Base-by-base conservation (phyloP, 1,284 basidiomycete genomes). In the Amylostereum areolatum region DNA sequence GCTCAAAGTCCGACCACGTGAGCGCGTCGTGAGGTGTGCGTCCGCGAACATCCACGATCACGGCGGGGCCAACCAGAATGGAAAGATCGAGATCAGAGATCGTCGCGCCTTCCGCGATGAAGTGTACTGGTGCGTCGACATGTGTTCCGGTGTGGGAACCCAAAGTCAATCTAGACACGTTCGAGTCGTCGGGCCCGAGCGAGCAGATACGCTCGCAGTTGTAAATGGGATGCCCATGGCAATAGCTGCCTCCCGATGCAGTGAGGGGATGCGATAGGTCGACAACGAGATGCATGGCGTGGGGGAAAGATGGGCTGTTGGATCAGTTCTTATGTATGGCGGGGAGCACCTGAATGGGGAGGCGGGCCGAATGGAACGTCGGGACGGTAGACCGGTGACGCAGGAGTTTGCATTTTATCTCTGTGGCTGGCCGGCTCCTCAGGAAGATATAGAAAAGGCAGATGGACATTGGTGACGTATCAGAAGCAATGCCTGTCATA, bases 101-200 rank as follows among this genome's bases (percentile, higher is more conserved):
- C 3, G 53, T 49, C 40, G 57, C 50, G 12, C 49, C 59, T 12
- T 55, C 54, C 11, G 47, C 50, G 48, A 60, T 33, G 55, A 57
- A 61, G 49, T 62, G 61, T 29, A 44, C 37, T 10, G 61, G 61
- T 30, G 60, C 61, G 48, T 62, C 61, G 40, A 62, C 43, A 49
- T 62, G 61, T 11, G 60, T 62, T 45, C 60, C 61, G 11, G 60
- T 61, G 45, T 62, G 60, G 5, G 57, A 59, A n/a, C 59, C 59
- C 18, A 62, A 30, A 25, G 47, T 51, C 32, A 62, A 45, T 2
- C 42, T 44, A 41, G 51, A 49, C 33, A 62, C 57, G 36, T 53
- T 55, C 45, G 49, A 52, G 5, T 56, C 60, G 50, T 58, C 48
- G 27, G 45, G 45, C 9, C 46, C 49, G 27, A 61, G 41, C 27